Base-by-base conservation (phyloP, 116 monocot genomes). In the Thalassia testudinum region DNA sequence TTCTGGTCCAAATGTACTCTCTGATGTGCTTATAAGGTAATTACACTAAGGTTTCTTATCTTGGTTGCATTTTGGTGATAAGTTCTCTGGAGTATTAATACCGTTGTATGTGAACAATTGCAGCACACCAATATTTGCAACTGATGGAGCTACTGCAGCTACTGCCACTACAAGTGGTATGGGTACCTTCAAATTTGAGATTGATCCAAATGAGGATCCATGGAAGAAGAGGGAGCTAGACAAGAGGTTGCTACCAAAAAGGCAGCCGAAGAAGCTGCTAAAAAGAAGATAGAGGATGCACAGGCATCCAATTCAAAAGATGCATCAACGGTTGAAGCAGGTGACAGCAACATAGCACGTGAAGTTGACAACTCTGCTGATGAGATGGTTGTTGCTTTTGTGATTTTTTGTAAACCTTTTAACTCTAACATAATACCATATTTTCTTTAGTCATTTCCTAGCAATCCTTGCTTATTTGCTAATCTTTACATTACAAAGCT, bases 201-300 rank as follows among this genome's bases (percentile, higher is more conserved):
- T 95, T 13, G 95, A 95, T 63, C 95, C 95, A 18, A 95, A 95
- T 51, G 43, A 81, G 57, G 95, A 95, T 70, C 95, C 95, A 95
- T 95, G 95, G 95, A 95, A 69, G 95, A 95, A 58, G 95, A 95
- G 65, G 77, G 95, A 43, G 88, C 95, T 42, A 78, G 95, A 45
- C 95, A 87, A 69, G 95, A 95, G 75, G 87, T 88, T 54, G 88
- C 81, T 58, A 84, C 95, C 0, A 88, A 88, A 68, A 95, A 82
- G 58, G 85, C 95, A 44, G 78, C 81, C 47, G 95, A 88, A 34
- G 95, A 88, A 15, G 62, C 74, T 59, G 28, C 83, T 58, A 70
- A 75, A 21, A 64, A 81, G 58, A 78, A 76, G 53, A 84, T 78
- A 62, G 70, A 37, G 38, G 65, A 64, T n/a, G 82, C 69, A 7